A percentile compares a stretch with the other conserved stretches of the same genome.
Evolutionary conservation across 495 filamentous ascomycete species (phyloP).

Genomic region (Lentithecium fluviatile): DNA sequence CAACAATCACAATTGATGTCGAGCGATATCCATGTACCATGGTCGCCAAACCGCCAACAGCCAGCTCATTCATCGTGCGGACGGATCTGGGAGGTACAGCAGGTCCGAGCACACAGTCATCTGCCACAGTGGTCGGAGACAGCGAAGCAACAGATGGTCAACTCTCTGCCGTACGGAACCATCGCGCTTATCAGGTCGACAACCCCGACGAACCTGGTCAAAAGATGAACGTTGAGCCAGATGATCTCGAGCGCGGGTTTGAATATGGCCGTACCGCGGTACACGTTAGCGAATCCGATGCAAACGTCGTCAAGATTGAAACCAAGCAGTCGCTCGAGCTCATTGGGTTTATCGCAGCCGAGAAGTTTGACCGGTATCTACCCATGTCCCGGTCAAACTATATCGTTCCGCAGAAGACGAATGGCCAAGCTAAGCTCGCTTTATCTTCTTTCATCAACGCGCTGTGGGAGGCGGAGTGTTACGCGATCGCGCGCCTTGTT

Average conservation of each 20-base stretch:
- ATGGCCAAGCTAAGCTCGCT: conserved; percentile 73
- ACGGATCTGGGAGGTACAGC: conserved; percentile 48
- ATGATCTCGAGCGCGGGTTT: conserved; percentile 88
- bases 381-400: conserved; percentile 75
- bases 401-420: conserved; percentile 68
- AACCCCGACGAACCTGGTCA: conserved; percentile 72
- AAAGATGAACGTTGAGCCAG: conserved; percentile 78
- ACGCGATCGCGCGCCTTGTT: conserved; percentile 84
- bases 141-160: conserved; percentile 47
- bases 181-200: conserved; percentile 75
- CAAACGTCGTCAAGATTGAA: conserved; percentile 76
- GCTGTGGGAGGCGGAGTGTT: conserved; percentile 79
- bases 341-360: conserved; percentile 76
- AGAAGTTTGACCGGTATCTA: conserved; percentile 82
- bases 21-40: conserved; percentile 86
- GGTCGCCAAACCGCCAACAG: conserved; percentile 67
- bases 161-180: conserved; percentile 65
- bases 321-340: conserved; percentile 73
- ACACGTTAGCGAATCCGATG: conserved; percentile 79
- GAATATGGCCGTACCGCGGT: conserved; percentile 92
- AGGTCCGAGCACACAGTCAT: conserved; percentile 49
- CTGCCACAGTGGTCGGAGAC: conserved; percentile 51
- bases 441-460: conserved; percentile 89
- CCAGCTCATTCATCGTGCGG: conserved; percentile 68
- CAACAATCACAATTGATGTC: conserved; percentile 77